Evolutionary conservation across 2,329 filamentous ascomycete genomes (phyloP), one percentile per base, ranked within the genome.

Genomic region (Phoma sp.): DNA sequence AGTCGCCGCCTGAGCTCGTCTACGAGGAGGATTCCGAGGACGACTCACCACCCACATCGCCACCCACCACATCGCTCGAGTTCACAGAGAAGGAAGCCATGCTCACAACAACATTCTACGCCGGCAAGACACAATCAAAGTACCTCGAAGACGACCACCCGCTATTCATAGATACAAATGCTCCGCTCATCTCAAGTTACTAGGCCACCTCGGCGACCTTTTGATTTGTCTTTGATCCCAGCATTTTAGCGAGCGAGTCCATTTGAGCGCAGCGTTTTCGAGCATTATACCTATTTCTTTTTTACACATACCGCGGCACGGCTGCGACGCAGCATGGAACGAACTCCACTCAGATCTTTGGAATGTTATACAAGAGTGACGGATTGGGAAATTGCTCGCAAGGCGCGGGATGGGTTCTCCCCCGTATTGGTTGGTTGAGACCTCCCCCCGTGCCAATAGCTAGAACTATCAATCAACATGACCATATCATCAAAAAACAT

Each of bases 1-100:
- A 76, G 64, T 77, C 78, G 66, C 79, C 80, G 55, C 80, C 80
- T 38, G 80, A 82, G 70, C 79, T 82, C 59, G 75, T 78, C 38
- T 76, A 79, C 71, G 79, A 81, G 59, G 76, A 77, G 35, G 77
- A 80, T 62, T 80, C 77, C 4, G 79, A 81, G 54, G 80, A 82
- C 69, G 80, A 81, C 52, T 75, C 76, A 25, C 77, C 78, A 53
- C 80, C 79, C 43, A 70, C 74, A 39, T 80, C 80, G 39, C 80
- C 80, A 38, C 77, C 78, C 24, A 71, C 77, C 58, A 61, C 75
- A 19, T 70, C 70, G 12, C 71, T 81, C 65, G 76, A 81, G 57
- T 77, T 80, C 68, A 75, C 74, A 43, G 75, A 80, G 51, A 80
- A 81, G 70, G 70, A 80, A 59, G 71, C 77, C 43, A 78, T 80